A percentile compares a stretch with the other conserved stretches of the same genome.
Evolutionary conservation across 805 yeast genomes (phyloP).

Genomic region (Lipomyces mesembrius): DNA sequence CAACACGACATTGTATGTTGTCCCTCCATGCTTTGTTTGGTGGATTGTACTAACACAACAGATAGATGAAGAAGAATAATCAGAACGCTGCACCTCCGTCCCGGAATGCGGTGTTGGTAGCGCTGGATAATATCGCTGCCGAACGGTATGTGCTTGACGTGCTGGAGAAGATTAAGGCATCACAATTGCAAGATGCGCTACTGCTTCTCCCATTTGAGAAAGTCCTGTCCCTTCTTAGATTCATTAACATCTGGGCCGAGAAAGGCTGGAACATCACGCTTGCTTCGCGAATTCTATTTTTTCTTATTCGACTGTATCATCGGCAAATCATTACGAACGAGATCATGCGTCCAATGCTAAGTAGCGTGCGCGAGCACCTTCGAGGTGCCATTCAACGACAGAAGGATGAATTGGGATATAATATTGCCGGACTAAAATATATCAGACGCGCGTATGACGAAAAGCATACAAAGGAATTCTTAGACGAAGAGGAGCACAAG

Average conservation of each 20-base stretch:
- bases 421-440: conserved; percentile 79
- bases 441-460: conserved; percentile 78
- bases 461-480: conserved; percentile 72
- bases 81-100: conserved; percentile 59
- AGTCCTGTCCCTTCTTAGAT: conserved; percentile 68
- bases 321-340: conserved; percentile 67
- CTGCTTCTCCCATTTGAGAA: conserved; percentile 88
- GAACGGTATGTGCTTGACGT: conserved; percentile 78
- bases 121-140: conserved; percentile 67
- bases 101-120: conserved; percentile 72
- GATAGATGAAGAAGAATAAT: conserved; percentile 52
- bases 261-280: conserved; percentile 57
- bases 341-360: conserved; percentile 63
- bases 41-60: conserved; percentile 9
- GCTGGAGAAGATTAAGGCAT: conserved; percentile 69
- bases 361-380: conserved; percentile 64
- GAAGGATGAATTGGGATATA: conserved; percentile 72
- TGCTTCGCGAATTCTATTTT: conserved; percentile 76
- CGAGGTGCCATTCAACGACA: conserved; percentile 59
- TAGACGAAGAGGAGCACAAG: conserved; percentile 66
- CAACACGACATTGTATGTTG: conserved; percentile 49
- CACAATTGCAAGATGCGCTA: conserved; percentile 91
- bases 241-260: conserved; percentile 76
- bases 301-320: conserved; percentile 72
- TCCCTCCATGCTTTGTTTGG: background rate